A percentile compares a stretch with the other conserved stretches of the same genome.
Conservation (phyloP, 345 rosid genomes). For the Bruguiera sexangula region DNA sequence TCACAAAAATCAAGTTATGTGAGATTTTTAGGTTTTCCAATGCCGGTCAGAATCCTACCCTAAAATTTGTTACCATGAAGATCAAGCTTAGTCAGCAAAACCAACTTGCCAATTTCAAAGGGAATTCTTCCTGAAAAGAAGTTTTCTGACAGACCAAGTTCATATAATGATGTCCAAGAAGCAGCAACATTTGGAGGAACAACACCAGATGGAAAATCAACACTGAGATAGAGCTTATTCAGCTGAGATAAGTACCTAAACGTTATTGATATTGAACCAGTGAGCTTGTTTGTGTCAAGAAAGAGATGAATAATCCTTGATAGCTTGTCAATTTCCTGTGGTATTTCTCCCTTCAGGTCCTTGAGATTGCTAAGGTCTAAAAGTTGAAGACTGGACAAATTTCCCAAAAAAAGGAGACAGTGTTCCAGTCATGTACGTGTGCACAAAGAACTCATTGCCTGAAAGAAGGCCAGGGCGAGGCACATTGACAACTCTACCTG, state of each 20-base stretch:
- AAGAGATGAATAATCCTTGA: constrained; percentile 31
- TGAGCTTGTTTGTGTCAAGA: constrained; percentile 47
- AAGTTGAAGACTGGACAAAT: constrained; percentile 39
- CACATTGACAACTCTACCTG: constrained; percentile 45
- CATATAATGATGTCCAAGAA: constrained; percentile 31
- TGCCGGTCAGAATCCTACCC: constrained; percentile 35
- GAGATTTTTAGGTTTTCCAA: constrained; percentile 43
- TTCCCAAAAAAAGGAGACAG: constrained; percentile 49
- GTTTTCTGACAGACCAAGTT: constrained; percentile 50
- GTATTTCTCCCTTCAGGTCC: constrained; percentile 46
- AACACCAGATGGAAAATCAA: constrained; percentile 40
- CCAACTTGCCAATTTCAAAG: constrained; percentile 31
- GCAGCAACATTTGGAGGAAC: constrained; percentile 30
- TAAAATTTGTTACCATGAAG: constrained; percentile 44
- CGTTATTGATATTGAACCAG: constrained; percentile 42
- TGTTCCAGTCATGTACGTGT: constrained; percentile 48
- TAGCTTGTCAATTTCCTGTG: constrained; percentile 41
- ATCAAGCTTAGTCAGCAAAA: constrained; percentile 37
- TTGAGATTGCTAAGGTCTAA: constrained; percentile 55
- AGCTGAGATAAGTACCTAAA: constrained; percentile 30
- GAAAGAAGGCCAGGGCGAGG: constrained; percentile 38
- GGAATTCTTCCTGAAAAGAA: constrained; percentile 40
- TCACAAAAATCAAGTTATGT: constrained; percentile 48
- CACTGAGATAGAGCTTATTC: constrained; percentile 36
- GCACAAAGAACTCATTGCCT: constrained; percentile 29